phyloP scores from a whole-genome alignment of 2,329 filamentous ascomycete genomes.

The Xylariales sp. region DNA sequence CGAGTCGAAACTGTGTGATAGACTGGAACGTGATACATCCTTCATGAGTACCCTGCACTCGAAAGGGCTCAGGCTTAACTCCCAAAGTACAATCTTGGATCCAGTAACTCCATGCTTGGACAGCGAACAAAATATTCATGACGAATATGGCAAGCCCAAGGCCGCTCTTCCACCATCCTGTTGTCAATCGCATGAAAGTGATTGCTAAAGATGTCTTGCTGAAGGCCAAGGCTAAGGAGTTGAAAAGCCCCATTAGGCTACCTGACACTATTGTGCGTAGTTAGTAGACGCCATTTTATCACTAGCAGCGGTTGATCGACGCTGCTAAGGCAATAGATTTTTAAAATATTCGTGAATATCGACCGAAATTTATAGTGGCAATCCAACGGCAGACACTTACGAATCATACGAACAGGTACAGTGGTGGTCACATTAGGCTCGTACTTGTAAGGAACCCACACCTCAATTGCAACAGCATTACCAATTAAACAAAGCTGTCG shows the following conservation, averaged over 20 bases:
- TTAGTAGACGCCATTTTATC: constrained; percentile 2
- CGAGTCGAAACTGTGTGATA: constrained; percentile 27
- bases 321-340: not conserved
- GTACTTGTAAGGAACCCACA: constrained; percentile 34
- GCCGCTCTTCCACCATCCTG: constrained; percentile 36
- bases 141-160: constrained; percentile 30
- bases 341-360: too few species aligned
- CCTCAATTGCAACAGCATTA: constrained; percentile 25
- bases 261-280: constrained; percentile 29
- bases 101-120: constrained; percentile 39
- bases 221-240: constrained; percentile 36
- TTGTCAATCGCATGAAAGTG: constrained; percentile 37
- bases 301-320: too few species aligned
- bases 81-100: constrained; percentile 34
- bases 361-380: not conserved
- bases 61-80: constrained; percentile 25
- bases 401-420: constrained; percentile 13
- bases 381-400: constrained; percentile 19
- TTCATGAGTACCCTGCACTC: constrained; percentile 11
- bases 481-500: constrained; percentile 32
- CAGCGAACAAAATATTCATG: constrained; percentile 31
- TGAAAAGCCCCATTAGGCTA: constrained; percentile 38
- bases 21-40: constrained; percentile 31
- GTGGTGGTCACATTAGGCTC: constrained; percentile 30
- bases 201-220: constrained; percentile 40